phyloP scores from a whole-genome alignment of 2,329 filamentous ascomycete genomes.

The Knoxdaviesia capensis region DNA sequence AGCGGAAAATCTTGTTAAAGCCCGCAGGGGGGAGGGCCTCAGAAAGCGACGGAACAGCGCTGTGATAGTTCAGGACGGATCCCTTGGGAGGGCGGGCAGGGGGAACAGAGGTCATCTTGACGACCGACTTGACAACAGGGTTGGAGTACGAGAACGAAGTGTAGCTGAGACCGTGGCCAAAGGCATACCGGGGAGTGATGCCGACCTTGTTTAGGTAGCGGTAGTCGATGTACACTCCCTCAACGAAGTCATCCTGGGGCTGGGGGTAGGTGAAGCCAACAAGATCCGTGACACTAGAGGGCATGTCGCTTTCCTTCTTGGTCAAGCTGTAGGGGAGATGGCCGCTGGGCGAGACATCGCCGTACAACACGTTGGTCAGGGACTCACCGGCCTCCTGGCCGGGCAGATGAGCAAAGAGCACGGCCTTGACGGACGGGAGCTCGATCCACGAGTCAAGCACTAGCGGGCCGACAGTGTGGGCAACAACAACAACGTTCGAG shows the following conservation, averaged over 20 bases:
- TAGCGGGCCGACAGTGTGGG: slow-evolving; percentile 72
- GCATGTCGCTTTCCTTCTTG: slow-evolving; percentile 49
- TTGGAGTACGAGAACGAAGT: slow-evolving; percentile 46
- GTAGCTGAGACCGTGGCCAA: slow-evolving; percentile 73
- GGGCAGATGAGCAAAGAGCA: slow-evolving; percentile 68
- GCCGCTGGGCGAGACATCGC: slow-evolving; percentile 55
- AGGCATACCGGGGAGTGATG: slow-evolving; percentile 62
- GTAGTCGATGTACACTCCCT: slow-evolving; percentile 73
- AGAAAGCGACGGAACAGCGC: slow-evolving; percentile 27
- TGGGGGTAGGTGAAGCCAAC: slow-evolving; percentile 29
- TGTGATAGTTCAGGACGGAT: slow-evolving; percentile 25
- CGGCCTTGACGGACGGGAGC: slow-evolving; percentile 53
- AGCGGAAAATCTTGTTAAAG: slow-evolving; percentile 41
- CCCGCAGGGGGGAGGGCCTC: slow-evolving; percentile 36
- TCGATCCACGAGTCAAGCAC: slow-evolving; percentile 66
- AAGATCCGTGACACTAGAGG: slow-evolving; percentile 25
- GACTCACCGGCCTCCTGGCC: slow-evolving; percentile 76
- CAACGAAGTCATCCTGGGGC: slow-evolving; percentile 66
- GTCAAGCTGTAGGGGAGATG: slow-evolving; percentile 77
- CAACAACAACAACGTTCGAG: slow-evolving; percentile 51
- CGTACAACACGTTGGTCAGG: slow-evolving; percentile 61
- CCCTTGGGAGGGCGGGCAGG: slow-evolving; percentile 14
- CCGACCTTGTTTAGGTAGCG: slow-evolving; percentile 64
- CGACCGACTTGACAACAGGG: slow-evolving; percentile 24
- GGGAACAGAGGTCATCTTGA: slow-evolving; percentile 19